Evolutionary conservation across 805 yeast species (phyloP), one percentile per base, ranked within the genome.

Genomic region (Starmerella gropengiesseri): DNA sequence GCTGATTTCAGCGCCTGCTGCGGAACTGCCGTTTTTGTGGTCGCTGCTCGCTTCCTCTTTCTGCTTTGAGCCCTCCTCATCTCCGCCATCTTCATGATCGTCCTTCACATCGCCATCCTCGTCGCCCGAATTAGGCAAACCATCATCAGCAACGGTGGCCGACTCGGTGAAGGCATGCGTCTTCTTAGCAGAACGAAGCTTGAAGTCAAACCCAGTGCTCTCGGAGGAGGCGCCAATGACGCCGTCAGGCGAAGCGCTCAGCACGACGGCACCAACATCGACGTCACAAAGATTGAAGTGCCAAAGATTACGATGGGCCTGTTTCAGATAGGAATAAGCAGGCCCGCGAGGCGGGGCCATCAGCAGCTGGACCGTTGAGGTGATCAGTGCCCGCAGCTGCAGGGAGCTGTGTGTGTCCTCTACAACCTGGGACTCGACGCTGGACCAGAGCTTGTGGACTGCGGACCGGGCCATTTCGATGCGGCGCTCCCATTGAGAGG

Each of bases 281-380:
- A 68, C 68, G 55, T 81, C 89, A 53, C 85, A 74, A 34, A 81
- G 62, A 53, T 79, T 79, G 58, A 77, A 77, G 58, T 81, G 84
- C 93, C 93, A 81, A 44, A 78, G 67, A 53, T 77, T 77, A 55
- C 77, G 78, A 60, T 77, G 80, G 1, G 85, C 75, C 13, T 72
- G 66, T 22, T 43, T 33, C 13, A 35, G 25, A 21, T 27, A 19
- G 11, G n/a, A 16, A 11, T 55, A 25, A 11, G 37, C 21, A 14
- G 21, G 32, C 11, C 31, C 31, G 4, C 31, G 31, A 14, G 64
- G 65, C 60, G 60, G 77, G 48, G 71, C 70, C 54, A 78, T 82
- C 56, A 78, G 74, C 21, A 78, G 68, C 37, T 71, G 72, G 25
- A 78, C 59, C 3, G 82, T 82, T 26, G 75, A 55, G 47, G 73